Base-by-base conservation (phyloP, 176 grass and related monocot species). In the Thalia dealbata region DNA sequence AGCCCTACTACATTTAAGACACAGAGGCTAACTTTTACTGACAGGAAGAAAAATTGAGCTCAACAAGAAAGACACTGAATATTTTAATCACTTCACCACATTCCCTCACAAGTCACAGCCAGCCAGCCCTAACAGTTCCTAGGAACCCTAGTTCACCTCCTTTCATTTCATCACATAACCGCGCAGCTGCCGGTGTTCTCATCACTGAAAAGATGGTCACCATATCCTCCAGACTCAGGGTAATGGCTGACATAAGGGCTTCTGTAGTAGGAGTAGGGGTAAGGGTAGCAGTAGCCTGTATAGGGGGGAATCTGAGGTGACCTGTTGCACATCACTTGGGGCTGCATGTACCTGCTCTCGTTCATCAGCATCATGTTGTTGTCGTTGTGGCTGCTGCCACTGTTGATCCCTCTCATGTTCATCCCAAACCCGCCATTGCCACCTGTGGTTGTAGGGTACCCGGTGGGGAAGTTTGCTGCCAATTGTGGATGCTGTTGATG, bases 321-420 rank as follows among this genome's bases (percentile, higher is more conserved):
- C 72, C 85, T 82, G 45, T 92, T 82, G 82, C 95, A 99, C 95
- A 99, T 89, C 88, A 99, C 86, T 80, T 89, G 95, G 6, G 90
- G 83, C 78, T 83, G 81, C 83, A 86, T 81, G 62, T 78, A 75
- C 55, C 79, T 73, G n/a, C 62, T 73, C 64, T 76, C 79, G 68
- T 99, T 88, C 24, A 88, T 85, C 88, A 95, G 90, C 90, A 95
- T 88, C 38, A 77, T 86, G 32, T 84, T 71, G 69, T 42, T 7
- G 44, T 27, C 18, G 65, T 27, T 42, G 38, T 67, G 16, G 62
- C 15, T 65, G 60, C 25, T 69, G 32, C 10, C 44, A 16, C 29
- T 70, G 41, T 11, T 45, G 15, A 21, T 78, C 35, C 75, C 80
- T 50, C 83, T 88, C 22, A 84, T 46, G 74, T 91, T 91, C 73